phyloP scores from a whole-genome alignment of 805 yeast species.

The Pichia insulana region DNA sequence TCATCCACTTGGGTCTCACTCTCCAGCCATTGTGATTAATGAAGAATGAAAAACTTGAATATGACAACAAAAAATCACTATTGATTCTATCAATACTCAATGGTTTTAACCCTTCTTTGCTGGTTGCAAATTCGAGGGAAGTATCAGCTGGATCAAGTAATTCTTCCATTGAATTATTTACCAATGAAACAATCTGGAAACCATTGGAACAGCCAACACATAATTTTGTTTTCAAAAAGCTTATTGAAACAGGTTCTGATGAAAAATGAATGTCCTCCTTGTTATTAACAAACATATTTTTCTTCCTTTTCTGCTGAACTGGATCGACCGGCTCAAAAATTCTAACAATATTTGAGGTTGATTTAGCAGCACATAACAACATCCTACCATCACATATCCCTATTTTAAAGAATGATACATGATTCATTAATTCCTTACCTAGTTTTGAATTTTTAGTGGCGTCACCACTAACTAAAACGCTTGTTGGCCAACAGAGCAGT shows the following conservation, averaged over 20 bases:
- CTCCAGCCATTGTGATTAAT: constrained; percentile 97
- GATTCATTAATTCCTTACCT: constrained; percentile 75
- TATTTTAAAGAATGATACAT: constrained; percentile 82
- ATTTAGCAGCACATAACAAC: constrained; percentile 82
- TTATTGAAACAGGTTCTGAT: constrained; percentile 86
- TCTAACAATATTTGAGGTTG: constrained; percentile 67
- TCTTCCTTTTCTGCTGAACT: constrained; percentile 45
- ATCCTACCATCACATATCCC: constrained; percentile 88
- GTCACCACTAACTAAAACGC: constrained; percentile 44
- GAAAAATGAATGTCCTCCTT: constrained; percentile 70
- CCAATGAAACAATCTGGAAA: constrained; percentile 85
- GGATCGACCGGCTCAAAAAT: constrained; percentile 89
- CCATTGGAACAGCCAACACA: constrained; percentile 97
- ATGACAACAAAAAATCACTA: constrained; percentile 78
- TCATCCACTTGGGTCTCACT: constrained; percentile 85
- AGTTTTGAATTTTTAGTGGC: constrained; percentile 47
- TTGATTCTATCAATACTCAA: constrained; percentile 86
- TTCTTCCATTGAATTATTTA: constrained; percentile 78
- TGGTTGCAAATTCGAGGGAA: constrained; percentile 86
- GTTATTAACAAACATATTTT: constrained; percentile 62
- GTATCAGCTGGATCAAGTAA: constrained; percentile 97
- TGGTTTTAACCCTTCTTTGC: constrained; percentile 68
- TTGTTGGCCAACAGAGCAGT: constrained; percentile 70
- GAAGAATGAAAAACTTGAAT: constrained; percentile 89
- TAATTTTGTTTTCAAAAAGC: constrained; percentile 77